phyloP scores from a whole-genome alignment of 2,329 filamentous ascomycete species.

The Ophiocordyceps polyrhachis-furcata region DNA sequence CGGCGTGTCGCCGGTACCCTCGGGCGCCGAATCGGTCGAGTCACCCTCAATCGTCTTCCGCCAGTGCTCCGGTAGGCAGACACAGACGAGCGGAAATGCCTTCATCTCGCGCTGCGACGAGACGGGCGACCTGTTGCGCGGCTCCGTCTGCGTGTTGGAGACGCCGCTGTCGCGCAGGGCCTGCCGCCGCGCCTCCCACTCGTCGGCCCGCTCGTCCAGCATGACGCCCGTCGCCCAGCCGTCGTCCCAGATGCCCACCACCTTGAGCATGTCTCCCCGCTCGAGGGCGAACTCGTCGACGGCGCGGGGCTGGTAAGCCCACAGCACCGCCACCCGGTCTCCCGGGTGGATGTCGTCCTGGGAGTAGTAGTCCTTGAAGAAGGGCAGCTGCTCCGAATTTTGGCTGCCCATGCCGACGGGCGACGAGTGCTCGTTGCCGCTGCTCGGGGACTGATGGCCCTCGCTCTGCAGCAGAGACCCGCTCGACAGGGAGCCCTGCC shows the following conservation, averaged over 20 bases:
- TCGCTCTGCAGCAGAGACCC: conserved; percentile 55
- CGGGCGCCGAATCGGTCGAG: conserved; percentile 44
- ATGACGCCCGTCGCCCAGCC: conserved; percentile 93
- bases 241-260: conserved; percentile 97
- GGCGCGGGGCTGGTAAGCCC: conserved; percentile 92
- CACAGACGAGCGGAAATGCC: conserved; percentile 90
- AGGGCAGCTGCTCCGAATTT: conserved; percentile 85
- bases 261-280: conserved; percentile 92
- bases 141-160: conserved; percentile 51
- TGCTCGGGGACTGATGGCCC: conserved; percentile 54
- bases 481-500: conserved; percentile 80
- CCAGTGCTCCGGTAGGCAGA: conserved; percentile 92
- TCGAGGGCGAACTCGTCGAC: conserved; percentile 86
- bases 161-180: conserved; percentile 84
- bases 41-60: conserved; percentile 91
- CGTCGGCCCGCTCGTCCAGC: conserved; percentile 65
- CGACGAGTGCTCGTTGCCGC: conserved; percentile 59
- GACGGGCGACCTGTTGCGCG: conserved; percentile 41
- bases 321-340: conserved; percentile 77
- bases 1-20: conserved; percentile 7
- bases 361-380: conserved; percentile 98
- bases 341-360: conserved; percentile 87
- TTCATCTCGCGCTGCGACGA: conserved; percentile 63
- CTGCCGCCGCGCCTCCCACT: conserved; percentile 64
- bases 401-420: conserved; percentile 69